Evolutionary conservation across 148 eudicot genomes (phyloP), one percentile per base, ranked within the genome.

Genomic region (Vaccinium darrowii): DNA sequence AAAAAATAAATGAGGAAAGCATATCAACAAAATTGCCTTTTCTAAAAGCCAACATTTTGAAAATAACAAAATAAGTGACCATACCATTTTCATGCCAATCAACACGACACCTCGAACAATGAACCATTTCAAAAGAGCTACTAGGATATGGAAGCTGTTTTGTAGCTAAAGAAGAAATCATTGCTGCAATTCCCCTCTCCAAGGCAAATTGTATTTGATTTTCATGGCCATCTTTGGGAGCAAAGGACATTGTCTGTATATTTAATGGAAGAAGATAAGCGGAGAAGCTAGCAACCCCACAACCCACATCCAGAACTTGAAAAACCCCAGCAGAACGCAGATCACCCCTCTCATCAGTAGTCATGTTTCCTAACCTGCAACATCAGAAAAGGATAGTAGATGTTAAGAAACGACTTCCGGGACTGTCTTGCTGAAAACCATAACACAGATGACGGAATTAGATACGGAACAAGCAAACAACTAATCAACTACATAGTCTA

Each of bases 271-370:
- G 92, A 82, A 97, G 96, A 88, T 92, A 97, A 19, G 96, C 99
- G 21, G 95, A 93, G 85, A 95, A 97, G 89, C 98, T 97, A 49
- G 99, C 99, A 83, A 97, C 99, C n/a, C 98, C 98, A 87, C 99
- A 97, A 67, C 98, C 98, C 91, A 97, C 93, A 91, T 97, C 98
- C 78, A 97, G 85, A 85, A 95, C 98, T 89, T 97, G 98, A 91
- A 82, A 89, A 36, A 97, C 93, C 86, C 98, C 99, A 76, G 95
- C 95, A 79, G 95, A 88, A 81, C 85, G 94, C 30, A 97, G 91
- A 88, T 97, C 93, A 84, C 98, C 98, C 9, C 91, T 88, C 85
- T 93, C 91, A 85, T 93, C 91, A 86, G 98, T 95, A 62, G 84
- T 92, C 99, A 97, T 97, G 89, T 94, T 94, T 83, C 98, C 99